Conservation (phyloP, 2,329 filamentous ascomycete species). For the Fusarium mexicanum region DNA sequence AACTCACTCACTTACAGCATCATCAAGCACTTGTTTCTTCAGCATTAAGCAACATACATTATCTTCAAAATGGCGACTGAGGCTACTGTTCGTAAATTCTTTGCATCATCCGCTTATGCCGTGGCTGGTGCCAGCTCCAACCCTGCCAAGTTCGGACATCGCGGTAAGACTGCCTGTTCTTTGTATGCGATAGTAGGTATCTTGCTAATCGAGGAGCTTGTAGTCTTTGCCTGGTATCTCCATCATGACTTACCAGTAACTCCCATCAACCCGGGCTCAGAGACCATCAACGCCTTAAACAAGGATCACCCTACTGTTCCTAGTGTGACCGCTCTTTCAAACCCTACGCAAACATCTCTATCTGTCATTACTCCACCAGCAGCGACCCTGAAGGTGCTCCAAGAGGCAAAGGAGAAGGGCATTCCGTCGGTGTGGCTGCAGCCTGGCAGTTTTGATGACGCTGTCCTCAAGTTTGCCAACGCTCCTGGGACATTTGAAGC, state of each 20-base stretch:
- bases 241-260: constrained; percentile 78
- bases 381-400: constrained; percentile 77
- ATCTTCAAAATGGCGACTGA: constrained; percentile 67
- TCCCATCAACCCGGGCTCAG: constrained; percentile 80
- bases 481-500: constrained; percentile 70
- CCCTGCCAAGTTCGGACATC: constrained; percentile 86
- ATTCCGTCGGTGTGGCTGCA: constrained; percentile 87
- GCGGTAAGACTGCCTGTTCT: constrained; percentile 63
- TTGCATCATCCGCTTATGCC: constrained; percentile 81
- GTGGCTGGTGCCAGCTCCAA: constrained; percentile 92
- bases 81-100: constrained; percentile 79
- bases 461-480: constrained; percentile 75
- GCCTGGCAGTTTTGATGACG: constrained; percentile 85
- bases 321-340: constrained; percentile 70
- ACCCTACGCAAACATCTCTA: constrained; percentile 76
- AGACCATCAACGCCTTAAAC: constrained; percentile 69
- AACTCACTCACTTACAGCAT: constrained; percentile 4
- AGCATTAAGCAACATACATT: background rate
- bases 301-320: constrained; percentile 71
- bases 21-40: background rate
- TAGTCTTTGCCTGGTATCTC: constrained; percentile 93
- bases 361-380: constrained; percentile 88
- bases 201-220: background rate
- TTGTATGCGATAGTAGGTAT: background rate
- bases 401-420: constrained; percentile 79